Evolutionary conservation across 225 moss, liverwort and hornwort species (phyloP), one percentile per base, ranked within the genome.

Genomic region (Climacium dendroides): DNA sequence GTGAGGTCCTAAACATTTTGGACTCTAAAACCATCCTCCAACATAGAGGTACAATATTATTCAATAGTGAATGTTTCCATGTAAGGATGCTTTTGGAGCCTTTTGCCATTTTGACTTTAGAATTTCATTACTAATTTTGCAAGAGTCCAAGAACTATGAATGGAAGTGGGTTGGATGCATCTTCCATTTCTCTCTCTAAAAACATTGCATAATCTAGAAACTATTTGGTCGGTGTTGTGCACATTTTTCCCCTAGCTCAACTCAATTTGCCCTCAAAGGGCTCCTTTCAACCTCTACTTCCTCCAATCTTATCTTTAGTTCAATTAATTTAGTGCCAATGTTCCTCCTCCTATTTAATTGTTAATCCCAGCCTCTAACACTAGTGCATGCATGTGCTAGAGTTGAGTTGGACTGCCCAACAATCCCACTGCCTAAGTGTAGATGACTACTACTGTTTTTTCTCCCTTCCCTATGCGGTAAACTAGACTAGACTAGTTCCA

Each of bases 81-180:
- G 4, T 29, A 9, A 35, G 5, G 14, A 15, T 0, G 0, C 0
- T 35, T 52, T 50, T 34, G 5, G 13, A 53, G 52, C 23, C 5
- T 53, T 2, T 15, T 53, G 7, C 35, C 53, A 75, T 52, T 75
- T 5, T 5, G 5, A 34, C 34, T 34, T 52, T 8, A 13, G 11
- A 13, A 52, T 1, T 19, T 73, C 19, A 30, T 9, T 7, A 70
- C 25, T 26, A 26, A 3, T 41, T 41, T 29, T 28, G 28, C 71
- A 71, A 71, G 45, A 71, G 45, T 45, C 17, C 28, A 29, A 72
- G 45, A 45, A 28, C 26, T 29, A 17, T 43, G 15, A 26, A 6
- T 28, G 15, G 1, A 43, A 45, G 28, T 24, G 28, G 9, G 3
- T 43, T 71, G 5, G 15, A 15, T 72, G 71, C 0, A 3, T 8